phyloP scores from a whole-genome alignment of 148 eudicot genomes.

The Rhododendron ovatum region DNA sequence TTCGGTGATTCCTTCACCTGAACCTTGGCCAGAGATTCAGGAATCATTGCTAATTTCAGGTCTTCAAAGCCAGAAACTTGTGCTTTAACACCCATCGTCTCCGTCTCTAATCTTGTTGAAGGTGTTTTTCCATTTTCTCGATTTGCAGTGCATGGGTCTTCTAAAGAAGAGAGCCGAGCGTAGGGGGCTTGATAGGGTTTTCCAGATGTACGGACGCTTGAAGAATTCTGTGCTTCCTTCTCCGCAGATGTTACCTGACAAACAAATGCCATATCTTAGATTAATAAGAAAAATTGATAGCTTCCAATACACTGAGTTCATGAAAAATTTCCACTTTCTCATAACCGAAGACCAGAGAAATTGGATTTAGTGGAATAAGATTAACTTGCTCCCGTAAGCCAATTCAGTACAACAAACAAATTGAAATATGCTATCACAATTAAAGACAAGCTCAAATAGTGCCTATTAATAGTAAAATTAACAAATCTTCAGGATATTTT shows the following conservation, averaged over 20 bases:
- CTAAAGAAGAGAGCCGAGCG: constrained; percentile 76
- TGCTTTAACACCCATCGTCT: constrained; percentile 19
- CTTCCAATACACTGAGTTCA: background rate
- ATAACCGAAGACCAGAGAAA: background rate
- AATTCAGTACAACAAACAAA: background rate
- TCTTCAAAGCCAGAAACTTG: constrained; percentile 39
- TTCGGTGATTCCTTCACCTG: constrained; percentile 62
- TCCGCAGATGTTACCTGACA: constrained; percentile 37
- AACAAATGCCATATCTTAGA: constrained; percentile 8
- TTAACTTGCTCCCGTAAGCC: constrained; percentile 7
- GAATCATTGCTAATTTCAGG: constrained; percentile 32
- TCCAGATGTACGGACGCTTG: constrained; percentile 22
- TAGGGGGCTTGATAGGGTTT: constrained; percentile 68
- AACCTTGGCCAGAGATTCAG: constrained; percentile 51
- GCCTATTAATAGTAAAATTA: background rate
- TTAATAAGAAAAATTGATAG: background rate
- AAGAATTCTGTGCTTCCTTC: constrained; percentile 24
- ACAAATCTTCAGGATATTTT: background rate
- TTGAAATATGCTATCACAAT: background rate
- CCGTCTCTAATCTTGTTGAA: constrained; percentile 25
- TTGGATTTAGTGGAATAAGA: background rate
- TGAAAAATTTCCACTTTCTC: background rate
- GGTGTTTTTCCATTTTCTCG: constrained; percentile 60
- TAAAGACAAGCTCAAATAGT: background rate
- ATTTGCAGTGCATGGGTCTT: constrained; percentile 55